Evolutionary conservation across 371 early-diverging fungal genomes (phyloP), one percentile per base, ranked within the genome.

Genomic region (Mortierella sp.): DNA sequence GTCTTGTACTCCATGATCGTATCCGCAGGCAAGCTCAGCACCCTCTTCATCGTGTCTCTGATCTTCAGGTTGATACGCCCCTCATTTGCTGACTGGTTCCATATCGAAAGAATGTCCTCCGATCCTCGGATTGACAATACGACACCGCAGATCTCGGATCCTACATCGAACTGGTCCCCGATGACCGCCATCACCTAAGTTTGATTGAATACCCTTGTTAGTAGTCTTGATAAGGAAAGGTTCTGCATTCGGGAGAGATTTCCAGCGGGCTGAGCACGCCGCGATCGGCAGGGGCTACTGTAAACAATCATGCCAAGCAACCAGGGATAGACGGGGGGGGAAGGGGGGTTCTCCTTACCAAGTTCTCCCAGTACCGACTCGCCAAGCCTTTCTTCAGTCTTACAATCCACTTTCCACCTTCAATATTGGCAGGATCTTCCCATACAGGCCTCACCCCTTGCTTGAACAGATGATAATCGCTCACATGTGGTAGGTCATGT

Each of bases 371-470:
- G 71, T 96, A 94, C 22, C 99, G 85, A 57, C 91, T 88, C 39
- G 96, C 92, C 29, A 98, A 81, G 3, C 96, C 97, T 81, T 98
- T 98, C 79, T 93, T 95, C 48, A 98, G 77, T 68, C 98, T 85
- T 10, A 98, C 92, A 66, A 98, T 97, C 98, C 98, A 98, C 77
- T 98, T 98, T 56, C 99, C 99, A 45, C 99, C 99, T 56, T 87
- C 86, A 52, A 93, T 87, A 80, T 97, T 99, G 49, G 87, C 90
- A 25, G 89, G 82, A 64, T 96, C 96, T 86, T 99, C 99, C 99
- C 99, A 99, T 31, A 97, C 94, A 54, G 99, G 99, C 54, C 96
- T 79, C 51, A 97, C 91, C n/a, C 97, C 98, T 29, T 91, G 84
- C 78, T 95, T 96, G 84, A 99, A 99, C 69, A 99, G 79, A 77